These are phyloP conservation scores for Pythium sukuiense DNA, from an alignment of 352 stramenopile species.

Conservation along the genomic window DNA sequence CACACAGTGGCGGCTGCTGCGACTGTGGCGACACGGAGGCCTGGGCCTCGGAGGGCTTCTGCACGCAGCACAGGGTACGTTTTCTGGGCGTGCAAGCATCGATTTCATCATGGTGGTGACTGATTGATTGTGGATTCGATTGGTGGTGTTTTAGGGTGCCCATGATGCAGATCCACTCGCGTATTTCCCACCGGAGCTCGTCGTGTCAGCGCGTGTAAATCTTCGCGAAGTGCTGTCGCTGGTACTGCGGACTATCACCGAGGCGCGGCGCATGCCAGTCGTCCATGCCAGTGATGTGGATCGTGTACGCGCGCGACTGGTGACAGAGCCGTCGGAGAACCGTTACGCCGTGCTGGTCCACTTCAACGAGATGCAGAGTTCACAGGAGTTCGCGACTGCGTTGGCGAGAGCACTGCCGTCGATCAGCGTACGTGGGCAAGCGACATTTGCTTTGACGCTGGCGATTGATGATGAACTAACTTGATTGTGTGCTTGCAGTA, in stretches of 20 bases:
- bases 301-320: conserved; percentile 34
- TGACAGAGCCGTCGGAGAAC: conserved; percentile 23
- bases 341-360: conserved; percentile 91
- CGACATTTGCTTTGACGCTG: not conserved
- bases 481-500: conserved; percentile 36
- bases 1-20: conserved; percentile 95
- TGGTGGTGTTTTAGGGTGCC: conserved; percentile 34
- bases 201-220: conserved; percentile 60
- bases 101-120: not conserved
- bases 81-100: not conserved
- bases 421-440: conserved; percentile 45
- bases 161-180: conserved; percentile 70
- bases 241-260: conserved; percentile 61
- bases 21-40: conserved; percentile 97
- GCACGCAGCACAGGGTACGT: conserved; percentile 85
- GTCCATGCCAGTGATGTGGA: conserved; percentile 54
- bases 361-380: conserved; percentile 92
- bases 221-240: conserved; percentile 69
- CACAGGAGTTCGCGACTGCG: conserved; percentile 79
- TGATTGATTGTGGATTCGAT: conserved; percentile 3
- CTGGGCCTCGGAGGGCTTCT: conserved; percentile 95
- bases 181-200: conserved; percentile 51
- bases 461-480: not conserved
- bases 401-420: conserved; percentile 69
- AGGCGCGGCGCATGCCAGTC: conserved; percentile 58